phyloP scores from a whole-genome alignment of 73 alveolate species.

The Breviolum minutum region DNA sequence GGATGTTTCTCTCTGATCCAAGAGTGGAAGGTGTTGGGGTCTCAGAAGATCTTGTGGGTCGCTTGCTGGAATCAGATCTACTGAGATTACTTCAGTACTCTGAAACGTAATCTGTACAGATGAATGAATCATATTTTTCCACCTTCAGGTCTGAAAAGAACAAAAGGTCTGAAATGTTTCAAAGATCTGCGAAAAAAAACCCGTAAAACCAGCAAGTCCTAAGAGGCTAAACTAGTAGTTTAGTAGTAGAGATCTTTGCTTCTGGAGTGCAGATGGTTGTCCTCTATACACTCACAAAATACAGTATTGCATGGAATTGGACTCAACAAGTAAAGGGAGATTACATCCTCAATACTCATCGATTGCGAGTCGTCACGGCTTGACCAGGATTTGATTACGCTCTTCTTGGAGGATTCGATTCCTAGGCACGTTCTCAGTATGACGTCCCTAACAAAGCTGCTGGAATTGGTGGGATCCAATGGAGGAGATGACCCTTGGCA shows the following conservation, averaged over 20 bases:
- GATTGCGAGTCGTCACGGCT: too few species aligned
- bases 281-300: too few species aligned
- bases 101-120: background rate
- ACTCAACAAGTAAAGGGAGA: too few species aligned
- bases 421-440: conserved; percentile 58
- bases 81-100: background rate
- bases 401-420: conserved; percentile 62
- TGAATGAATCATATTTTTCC: background rate
- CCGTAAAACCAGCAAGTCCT: background rate
- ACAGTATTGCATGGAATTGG: too few species aligned
- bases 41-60: background rate
- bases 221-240: background rate
- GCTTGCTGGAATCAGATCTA: background rate
- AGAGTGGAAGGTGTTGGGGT: conserved; percentile 57
- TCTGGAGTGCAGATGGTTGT: too few species aligned
- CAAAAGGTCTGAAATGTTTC: too few species aligned
- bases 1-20: conserved; percentile 82
- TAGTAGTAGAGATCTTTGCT: too few species aligned
- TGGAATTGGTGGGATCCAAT: conserved; percentile 49
- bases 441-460: conserved; percentile 19
- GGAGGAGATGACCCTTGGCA: conserved; percentile 62
- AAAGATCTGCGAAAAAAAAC: too few species aligned
- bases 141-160: too few species aligned
- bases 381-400: conserved; percentile 32
- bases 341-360: background rate